Percentiles rank a stretch among this genome's conserved stretches.
These are phyloP conservation scores for Claviceps sp. DNA, from an alignment of 2,329 filamentous ascomycete genomes.

Conservation along the genomic window DNA sequence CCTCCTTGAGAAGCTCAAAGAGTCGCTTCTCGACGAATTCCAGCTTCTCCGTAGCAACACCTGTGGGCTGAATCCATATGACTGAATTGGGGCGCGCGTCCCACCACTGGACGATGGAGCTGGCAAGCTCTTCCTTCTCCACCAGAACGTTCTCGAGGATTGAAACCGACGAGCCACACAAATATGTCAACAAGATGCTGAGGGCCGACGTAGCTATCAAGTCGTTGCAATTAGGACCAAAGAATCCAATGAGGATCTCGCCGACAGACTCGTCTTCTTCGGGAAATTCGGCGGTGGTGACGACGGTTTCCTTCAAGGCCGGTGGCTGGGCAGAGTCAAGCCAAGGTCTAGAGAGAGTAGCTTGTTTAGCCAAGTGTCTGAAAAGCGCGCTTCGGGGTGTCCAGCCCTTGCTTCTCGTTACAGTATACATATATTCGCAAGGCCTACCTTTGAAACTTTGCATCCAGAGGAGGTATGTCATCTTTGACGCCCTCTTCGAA, in stretches of 20 bases:
- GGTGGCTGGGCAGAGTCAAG: conserved; percentile 73
- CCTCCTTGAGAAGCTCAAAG: conserved; percentile 69
- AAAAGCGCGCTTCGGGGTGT: background rate
- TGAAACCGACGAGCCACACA: conserved; percentile 86
- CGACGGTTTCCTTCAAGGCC: conserved; percentile 52
- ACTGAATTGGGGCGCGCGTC: conserved; percentile 71
- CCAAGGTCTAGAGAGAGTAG: conserved; percentile 51
- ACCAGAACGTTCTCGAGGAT: conserved; percentile 85
- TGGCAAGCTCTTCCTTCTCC: conserved; percentile 84
- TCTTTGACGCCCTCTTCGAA: conserved; percentile 82
- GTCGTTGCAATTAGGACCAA: conserved; percentile 73
- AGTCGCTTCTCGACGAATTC: conserved; percentile 73
- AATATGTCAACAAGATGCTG: conserved; percentile 68
- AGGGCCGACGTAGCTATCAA: conserved; percentile 55
- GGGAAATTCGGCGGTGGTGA: conserved; percentile 79
- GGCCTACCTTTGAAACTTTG: conserved; percentile 55
- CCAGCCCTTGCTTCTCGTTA: background rate
- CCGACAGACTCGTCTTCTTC: conserved; percentile 93
- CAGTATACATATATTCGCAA: too few species aligned
- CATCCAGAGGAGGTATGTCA: conserved; percentile 61
- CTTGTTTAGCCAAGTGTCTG: background rate
- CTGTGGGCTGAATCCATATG: conserved; percentile 74
- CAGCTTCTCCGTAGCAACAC: conserved; percentile 78
- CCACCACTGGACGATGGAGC: conserved; percentile 66
- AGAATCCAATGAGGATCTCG: conserved; percentile 73